Evolutionary conservation across 2,329 filamentous ascomycete genomes (phyloP), one percentile per base, ranked within the genome.

Genomic region (Kalmusia sp.): DNA sequence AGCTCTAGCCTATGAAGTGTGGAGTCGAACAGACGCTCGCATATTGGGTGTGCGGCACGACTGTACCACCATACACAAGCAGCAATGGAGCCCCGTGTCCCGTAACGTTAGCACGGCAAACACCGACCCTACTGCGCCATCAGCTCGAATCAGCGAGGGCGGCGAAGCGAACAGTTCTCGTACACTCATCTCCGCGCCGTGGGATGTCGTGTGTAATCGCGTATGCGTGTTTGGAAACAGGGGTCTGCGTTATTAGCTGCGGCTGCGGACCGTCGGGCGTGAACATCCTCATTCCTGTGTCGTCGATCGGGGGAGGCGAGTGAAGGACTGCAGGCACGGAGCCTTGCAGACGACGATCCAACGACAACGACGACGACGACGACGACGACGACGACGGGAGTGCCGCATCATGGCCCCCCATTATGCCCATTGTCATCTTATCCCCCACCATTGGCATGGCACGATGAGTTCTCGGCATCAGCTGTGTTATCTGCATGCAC

Each of bases 401-500:
- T 28, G 27, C 2, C 14, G 28, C 38, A n/a, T 22, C 24, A 9
- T 24, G 4, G 17, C 55, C 51, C 58, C 59, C 61, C 55, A 61
- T 62, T 49, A n/a, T 45, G 58, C 56, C 43, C 22, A 25, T 37
- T 14, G 33, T 33, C 15, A 40, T 40, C 33, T 37, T 9, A 22
- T 38, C 52, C 57, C 51, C 59, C 59, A 58, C 56, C 50, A 64
- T 63, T 66, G 62, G 61, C 61, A 46, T 40, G 19, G 31, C 47
- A 25, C 11, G 49, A 21, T 40, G 15, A 50, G 39, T 34, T 52
- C 60, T 59, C 52, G 59, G 60, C 58, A 50, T 59, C 43, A 48
- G 46, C 40, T 34, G 44, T 52, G 60, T 65, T 70, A 70, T 68
- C 63, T 61, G 47, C 41, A 27, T 46, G 50, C 34, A 27, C 24